Base-by-base conservation (phyloP, 441 rosid genomes). In the Raphanus hybrid region DNA sequence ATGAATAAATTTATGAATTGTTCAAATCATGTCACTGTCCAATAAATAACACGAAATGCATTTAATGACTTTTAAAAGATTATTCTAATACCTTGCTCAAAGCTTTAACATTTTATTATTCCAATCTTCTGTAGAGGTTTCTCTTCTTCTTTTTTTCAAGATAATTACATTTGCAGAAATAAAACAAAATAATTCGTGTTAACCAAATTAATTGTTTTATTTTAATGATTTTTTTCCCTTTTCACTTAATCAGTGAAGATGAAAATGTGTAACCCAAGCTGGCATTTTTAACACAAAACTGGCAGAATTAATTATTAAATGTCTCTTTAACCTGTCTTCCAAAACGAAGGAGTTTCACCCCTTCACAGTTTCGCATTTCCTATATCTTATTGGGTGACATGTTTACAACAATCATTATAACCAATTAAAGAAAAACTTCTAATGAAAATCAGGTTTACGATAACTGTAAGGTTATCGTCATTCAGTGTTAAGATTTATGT, bases 41-140 rank as follows among this genome's bases (percentile, higher is more conserved):
- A 39, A 2, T 55, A 57, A 3, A 57, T 9, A 64, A 0, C 60
- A 43, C 8, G 71, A 71, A 43, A 27, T 41, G 50, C 6, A 64
- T 55, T 64, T 52, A 52, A 26, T 69, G 16, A 45, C 63, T 71
- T 77, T 32, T 23, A 37, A 67, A 27, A 67, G 14, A 45, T 67
- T 75, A 75, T 75, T 75, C 79, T 37, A 69, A 76, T 76, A 76
- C 79, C 75, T 76, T 76, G 75, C 80, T 65, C 67, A 71, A 66
- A 76, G 27, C 72, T 58, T 65, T 71, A 65, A 32, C 23, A 65
- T 14, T 32, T 15, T 32, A 16, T n/a, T 71, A 71, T 77, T 66
- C 76, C 37, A 66, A 57, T 70, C 71, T 11, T 41, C 61, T 68
- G 8, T 41, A 18, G 27, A 39, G 69, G 54, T 64, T 37, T 64